Evolutionary conservation across 306 rosid species (phyloP).

Genomic region (Prunus campanulata): DNA sequence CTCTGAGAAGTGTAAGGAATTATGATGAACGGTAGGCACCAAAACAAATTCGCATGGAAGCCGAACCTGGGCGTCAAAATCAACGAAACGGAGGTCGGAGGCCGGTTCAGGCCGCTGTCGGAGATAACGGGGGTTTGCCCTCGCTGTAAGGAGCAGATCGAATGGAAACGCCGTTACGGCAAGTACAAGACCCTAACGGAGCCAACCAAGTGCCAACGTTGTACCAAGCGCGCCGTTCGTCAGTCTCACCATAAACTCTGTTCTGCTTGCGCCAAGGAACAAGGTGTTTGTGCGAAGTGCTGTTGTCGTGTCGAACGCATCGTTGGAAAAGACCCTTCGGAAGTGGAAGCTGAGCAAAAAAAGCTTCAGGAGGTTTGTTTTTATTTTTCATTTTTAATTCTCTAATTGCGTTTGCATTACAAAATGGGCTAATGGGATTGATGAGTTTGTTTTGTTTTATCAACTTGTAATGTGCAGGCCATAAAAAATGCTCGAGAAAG

Average conservation of each 20-base stretch:
- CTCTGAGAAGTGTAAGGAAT: not conserved
- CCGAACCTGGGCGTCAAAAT: conserved; percentile 82
- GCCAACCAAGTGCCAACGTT: conserved; percentile 84
- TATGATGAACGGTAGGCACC: conserved; percentile 73
- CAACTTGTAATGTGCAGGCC: conserved; percentile 44
- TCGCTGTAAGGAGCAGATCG: conserved; percentile 87
- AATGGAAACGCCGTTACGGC: conserved; percentile 90
- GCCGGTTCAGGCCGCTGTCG: conserved; percentile 69
- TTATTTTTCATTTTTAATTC: not conserved
- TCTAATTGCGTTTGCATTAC: conserved; percentile 5
- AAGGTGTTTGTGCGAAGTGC: conserved; percentile 81
- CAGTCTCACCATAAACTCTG: conserved; percentile 91
- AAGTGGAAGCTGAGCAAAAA: conserved; percentile 90
- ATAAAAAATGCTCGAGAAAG: conserved; percentile 83
- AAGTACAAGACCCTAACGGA: conserved; percentile 78
- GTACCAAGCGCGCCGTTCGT: conserved; percentile 81
- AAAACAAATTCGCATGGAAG: conserved; percentile 79
- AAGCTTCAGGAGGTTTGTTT: conserved; percentile 71
- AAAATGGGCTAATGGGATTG: conserved; percentile 13
- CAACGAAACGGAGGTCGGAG: conserved; percentile 93
- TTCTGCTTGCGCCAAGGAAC: conserved; percentile 87
- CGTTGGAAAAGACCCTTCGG: conserved; percentile 79
- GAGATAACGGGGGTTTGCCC: conserved; percentile 82
- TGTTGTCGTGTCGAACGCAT: conserved; percentile 51
- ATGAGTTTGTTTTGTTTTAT: not conserved